Conservation (phyloP, 192 early-diverging fungal species). For the Backusella westeae region DNA sequence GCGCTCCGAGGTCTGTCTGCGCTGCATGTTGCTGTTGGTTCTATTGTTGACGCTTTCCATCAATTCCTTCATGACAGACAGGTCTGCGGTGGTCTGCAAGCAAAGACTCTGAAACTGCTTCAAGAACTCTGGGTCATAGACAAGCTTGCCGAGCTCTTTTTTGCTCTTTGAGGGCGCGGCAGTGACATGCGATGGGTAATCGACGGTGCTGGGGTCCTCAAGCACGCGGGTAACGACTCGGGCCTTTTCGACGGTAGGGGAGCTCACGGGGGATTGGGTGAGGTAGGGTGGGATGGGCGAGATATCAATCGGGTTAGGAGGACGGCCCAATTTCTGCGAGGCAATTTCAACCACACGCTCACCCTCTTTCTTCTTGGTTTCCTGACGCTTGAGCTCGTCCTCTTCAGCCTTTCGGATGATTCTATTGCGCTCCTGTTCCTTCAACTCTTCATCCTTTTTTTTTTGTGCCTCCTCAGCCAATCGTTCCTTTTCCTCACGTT, state of each 20-base stretch:
- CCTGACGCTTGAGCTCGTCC: neutral
- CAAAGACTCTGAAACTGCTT: conserved; percentile 71
- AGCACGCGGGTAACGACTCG: conserved; percentile 18
- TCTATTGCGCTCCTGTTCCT: neutral
- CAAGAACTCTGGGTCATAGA: conserved; percentile 75
- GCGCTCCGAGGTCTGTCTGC: conserved; percentile 30
- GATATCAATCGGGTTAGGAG: conserved; percentile 20
- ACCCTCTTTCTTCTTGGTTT: neutral
- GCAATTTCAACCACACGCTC: neutral
- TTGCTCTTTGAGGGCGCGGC: conserved; percentile 41
- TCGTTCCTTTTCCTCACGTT: neutral
- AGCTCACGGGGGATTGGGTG: conserved; percentile 38
- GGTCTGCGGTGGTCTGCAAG: conserved; percentile 59
- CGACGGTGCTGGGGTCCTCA: conserved; percentile 44
- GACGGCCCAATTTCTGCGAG: conserved; percentile 21
- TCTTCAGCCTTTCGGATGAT: conserved; percentile 22
- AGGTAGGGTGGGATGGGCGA: conserved; percentile 32
- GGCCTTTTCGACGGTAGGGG: conserved; percentile 19
- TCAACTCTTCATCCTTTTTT: neutral
- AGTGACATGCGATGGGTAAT: conserved; percentile 49
- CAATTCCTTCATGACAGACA: conserved; percentile 48
- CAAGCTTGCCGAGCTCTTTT: conserved; percentile 55
- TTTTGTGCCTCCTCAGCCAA: neutral
- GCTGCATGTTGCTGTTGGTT: neutral
- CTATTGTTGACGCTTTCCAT: conserved; percentile 29